Base-by-base conservation (phyloP, 2,329 filamentous ascomycete species). In the Mycosphaerella arachidis region DNA sequence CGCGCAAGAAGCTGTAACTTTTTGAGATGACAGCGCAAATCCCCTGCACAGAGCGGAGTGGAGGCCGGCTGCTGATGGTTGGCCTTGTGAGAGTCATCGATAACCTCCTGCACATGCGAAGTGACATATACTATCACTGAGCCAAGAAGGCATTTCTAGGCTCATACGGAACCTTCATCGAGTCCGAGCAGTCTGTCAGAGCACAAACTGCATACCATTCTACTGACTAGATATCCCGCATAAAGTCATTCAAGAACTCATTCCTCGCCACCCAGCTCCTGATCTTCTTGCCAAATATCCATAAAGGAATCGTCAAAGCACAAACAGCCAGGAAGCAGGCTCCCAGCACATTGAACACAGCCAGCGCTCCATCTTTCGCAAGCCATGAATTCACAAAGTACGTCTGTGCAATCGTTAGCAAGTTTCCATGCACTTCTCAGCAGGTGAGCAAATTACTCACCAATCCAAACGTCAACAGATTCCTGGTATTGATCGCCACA, bases 401-500 rank as follows among this genome's bases (percentile, higher is more conserved):
- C 1, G 77, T 80, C 52, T 58, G 31, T 27, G 24, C 13, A 33
- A 20, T 20, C 24, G 35, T 62, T 18, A 52, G 33, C 37, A 24
- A 24, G 24, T 24, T 24, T 16, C 9, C 16, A 20, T 48, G 45
- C 13, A 5, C n/a, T 1, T 12, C 9, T 4, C 45, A 12, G n/a
- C 3, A 30, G 20, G 13, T 27, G 20, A 8, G 29, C n/a, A 40
- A 2, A 6, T 2, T 40, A 53, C 54, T 58, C 54, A 58, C 63
- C 50, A 80, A 61, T 1, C 77, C 77, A 60, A 81, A 81, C 0
- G 78, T 79, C 12, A 81, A 62, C 31, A 81, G 62, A 57, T 81
- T 80, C 55, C 79, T 73, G 5, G 78, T 76, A 59, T 81, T 82
- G 68, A 82, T 80, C 13, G 79, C 79, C 18, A 82, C 80, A 62